Percentiles rank a stretch among this genome's conserved stretches.
phyloP scores from a whole-genome alignment of 1,284 basidiomycete species.

The Leccinum pallidistipes region DNA sequence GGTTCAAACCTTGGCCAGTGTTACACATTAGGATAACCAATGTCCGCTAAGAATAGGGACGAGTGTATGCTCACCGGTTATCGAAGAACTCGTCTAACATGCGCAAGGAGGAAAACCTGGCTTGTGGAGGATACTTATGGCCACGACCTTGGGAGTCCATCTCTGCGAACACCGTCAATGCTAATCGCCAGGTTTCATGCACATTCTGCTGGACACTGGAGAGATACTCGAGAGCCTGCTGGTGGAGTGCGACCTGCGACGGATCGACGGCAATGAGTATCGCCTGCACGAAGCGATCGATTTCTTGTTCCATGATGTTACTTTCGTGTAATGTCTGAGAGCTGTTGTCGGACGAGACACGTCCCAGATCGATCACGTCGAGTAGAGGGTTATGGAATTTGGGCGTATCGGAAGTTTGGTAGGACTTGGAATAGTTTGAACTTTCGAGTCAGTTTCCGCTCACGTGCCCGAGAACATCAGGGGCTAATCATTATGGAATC shows the following conservation, averaged over 20 bases:
- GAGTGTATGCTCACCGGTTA: slow-evolving; percentile 61
- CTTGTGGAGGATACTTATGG: slow-evolving; percentile 71
- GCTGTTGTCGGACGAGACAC: slow-evolving; percentile 14
- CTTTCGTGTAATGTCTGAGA: slow-evolving; percentile 1
- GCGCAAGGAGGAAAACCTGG: slow-evolving; percentile 82
- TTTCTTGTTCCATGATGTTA: slow-evolving; percentile 63
- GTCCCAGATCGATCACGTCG: slow-evolving; percentile 18
- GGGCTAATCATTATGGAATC: slow-evolving; percentile 13
- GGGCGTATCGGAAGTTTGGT: slow-evolving; percentile 5
- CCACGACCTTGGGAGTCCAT: slow-evolving; percentile 48
- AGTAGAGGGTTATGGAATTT: neutral
- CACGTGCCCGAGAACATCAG: slow-evolving; percentile 29
- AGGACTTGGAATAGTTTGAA: neutral
- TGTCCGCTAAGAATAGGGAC: neutral
- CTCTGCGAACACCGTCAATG: slow-evolving; percentile 73
- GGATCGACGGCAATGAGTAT: slow-evolving; percentile 85
- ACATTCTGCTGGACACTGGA: slow-evolving; percentile 76
- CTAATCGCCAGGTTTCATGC: slow-evolving; percentile 75
- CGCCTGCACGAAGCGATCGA: slow-evolving; percentile 77
- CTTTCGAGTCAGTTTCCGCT: slow-evolving; percentile 21
- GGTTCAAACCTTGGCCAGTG: slow-evolving; percentile 57
- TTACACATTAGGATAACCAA: slow-evolving; percentile 7
- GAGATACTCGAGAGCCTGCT: slow-evolving; percentile 82
- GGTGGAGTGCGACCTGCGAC: slow-evolving; percentile 63
- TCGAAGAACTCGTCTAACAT: slow-evolving; percentile 87